phyloP scores from a whole-genome alignment of 129 eudicot genomes.

The Pseudognaphalium luteoalbum region DNA sequence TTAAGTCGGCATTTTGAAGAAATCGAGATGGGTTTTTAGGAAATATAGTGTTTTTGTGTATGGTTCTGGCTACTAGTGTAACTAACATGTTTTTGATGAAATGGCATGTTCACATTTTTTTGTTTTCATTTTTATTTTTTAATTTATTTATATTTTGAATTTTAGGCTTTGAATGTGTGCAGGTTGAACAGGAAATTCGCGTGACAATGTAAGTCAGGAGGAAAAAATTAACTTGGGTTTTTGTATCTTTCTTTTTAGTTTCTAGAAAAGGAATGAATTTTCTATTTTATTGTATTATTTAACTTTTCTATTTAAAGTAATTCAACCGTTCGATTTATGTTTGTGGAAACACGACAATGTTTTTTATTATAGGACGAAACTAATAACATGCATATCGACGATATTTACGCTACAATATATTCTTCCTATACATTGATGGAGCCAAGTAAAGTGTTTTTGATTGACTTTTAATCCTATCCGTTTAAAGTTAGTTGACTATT shows the following conservation, averaged over 20 bases:
- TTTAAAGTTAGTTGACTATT: too few relatives aligned
- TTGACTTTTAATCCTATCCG: too few relatives aligned
- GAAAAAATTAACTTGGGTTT: neutral
- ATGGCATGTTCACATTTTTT: slow-evolving; percentile 20
- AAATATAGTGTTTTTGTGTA: neutral
- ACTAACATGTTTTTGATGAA: slow-evolving; percentile 10
- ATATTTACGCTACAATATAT: too few relatives aligned
- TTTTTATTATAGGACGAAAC: too few relatives aligned
- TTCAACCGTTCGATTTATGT: neutral
- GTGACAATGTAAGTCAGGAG: neutral
- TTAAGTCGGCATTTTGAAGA: slow-evolving; percentile 23
- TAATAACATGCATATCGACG: too few relatives aligned
- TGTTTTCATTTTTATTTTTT: slow-evolving; percentile 12
- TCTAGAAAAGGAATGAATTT: neutral
- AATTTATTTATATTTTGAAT: neutral
- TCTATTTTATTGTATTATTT: neutral
- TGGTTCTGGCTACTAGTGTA: slow-evolving; percentile 21
- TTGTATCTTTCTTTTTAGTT: neutral
- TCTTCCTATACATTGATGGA: too few relatives aligned
- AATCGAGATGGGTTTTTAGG: slow-evolving; percentile 18
- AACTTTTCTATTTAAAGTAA: neutral
- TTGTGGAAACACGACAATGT: neutral
- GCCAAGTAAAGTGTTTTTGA: too few relatives aligned
- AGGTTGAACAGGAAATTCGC: slow-evolving; percentile 28
- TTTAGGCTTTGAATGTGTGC: neutral